Conservation (phyloP, 2,329 filamentous ascomycete species). For the Botrytis sinoallii region DNA sequence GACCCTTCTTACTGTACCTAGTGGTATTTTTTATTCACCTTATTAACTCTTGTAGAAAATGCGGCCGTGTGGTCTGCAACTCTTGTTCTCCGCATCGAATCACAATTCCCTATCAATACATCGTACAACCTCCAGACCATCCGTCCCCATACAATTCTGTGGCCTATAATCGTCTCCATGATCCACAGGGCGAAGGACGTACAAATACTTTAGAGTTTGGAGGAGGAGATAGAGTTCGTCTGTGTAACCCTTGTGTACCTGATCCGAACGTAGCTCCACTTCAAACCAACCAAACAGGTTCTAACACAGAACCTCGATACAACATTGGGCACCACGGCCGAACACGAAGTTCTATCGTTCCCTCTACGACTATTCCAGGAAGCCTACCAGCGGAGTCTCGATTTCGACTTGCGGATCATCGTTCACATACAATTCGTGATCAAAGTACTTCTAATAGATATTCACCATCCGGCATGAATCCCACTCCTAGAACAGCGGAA, state of each 20-base stretch:
- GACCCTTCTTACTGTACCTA: neutral
- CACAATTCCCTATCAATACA: slow-evolving; percentile 89
- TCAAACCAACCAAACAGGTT: slow-evolving; percentile 26
- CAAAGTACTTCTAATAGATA: neutral
- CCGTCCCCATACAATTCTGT: slow-evolving; percentile 20
- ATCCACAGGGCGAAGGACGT: slow-evolving; percentile 26
- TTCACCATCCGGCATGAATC: neutral
- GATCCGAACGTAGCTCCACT: slow-evolving; percentile 62
- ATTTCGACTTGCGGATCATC: slow-evolving; percentile 13
- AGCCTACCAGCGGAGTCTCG: slow-evolving; percentile 11
- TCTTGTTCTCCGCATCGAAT: slow-evolving; percentile 91
- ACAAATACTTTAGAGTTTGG: slow-evolving; percentile 44
- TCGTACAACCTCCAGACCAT: slow-evolving; percentile 68
- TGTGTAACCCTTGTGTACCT: slow-evolving; percentile 71
- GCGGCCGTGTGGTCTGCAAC: slow-evolving; percentile 86
- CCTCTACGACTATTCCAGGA: slow-evolving; percentile 2
- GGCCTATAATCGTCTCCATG: slow-evolving; percentile 22
- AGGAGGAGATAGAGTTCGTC: slow-evolving; percentile 64
- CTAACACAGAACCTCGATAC: slow-evolving; percentile 15
- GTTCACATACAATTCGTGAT: slow-evolving; percentile 11
- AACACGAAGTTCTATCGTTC: slow-evolving; percentile 16
- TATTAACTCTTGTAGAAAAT: slow-evolving; percentile 59
- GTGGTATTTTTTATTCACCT: neutral
- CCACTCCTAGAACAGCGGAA: slow-evolving; percentile 7
- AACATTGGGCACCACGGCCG: slow-evolving; percentile 22